These are phyloP conservation scores for Arachnopeziza araneosa DNA, from an alignment of 2,329 filamentous ascomycete species.

Conservation along the genomic window DNA sequence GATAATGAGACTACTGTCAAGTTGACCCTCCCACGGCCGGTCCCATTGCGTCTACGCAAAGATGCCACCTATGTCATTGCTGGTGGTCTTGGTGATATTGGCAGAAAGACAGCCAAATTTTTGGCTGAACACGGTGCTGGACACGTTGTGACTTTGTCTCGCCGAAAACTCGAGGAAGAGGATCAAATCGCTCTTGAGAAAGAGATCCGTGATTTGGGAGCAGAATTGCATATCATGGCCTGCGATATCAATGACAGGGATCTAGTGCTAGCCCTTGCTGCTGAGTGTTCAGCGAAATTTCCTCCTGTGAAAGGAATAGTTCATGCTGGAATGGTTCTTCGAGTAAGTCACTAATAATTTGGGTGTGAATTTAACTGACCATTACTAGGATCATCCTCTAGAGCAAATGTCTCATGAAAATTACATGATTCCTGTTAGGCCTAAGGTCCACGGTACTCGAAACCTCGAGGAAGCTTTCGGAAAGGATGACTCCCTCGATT, in stretches of 20 bases:
- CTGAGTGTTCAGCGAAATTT: not conserved
- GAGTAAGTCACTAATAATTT: constrained; percentile 1
- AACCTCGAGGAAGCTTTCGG: constrained; percentile 13
- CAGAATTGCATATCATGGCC: constrained; percentile 8
- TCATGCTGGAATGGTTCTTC: constrained; percentile 15
- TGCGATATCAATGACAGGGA: constrained; percentile 11
- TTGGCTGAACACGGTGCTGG: constrained; percentile 11
- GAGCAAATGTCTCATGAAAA: constrained; percentile 1
- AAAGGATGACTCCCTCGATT: constrained; percentile 28
- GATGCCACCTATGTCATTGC: constrained; percentile 10
- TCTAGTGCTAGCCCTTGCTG: not conserved
- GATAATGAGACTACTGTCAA: constrained; percentile 8
- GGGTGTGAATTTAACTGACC: not conserved
- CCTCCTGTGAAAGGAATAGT: constrained; percentile 15
- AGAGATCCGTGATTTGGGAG: constrained; percentile 9
- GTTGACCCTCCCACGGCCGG: not conserved
- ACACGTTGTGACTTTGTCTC: constrained; percentile 12
- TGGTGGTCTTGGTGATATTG: not conserved
- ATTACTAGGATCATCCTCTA: constrained; percentile 9
- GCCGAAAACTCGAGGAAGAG: constrained; percentile 2
- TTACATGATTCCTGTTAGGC: constrained; percentile 17
- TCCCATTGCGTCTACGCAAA: constrained; percentile 21
- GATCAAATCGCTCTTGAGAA: constrained; percentile 1
- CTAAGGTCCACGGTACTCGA: constrained; percentile 30
- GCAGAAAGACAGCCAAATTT: constrained; percentile 11